Evolutionary conservation across 176 grass and related monocot species (phyloP), one percentile per base, ranked within the genome.

Genomic region (Bonia amplexicaulis): DNA sequence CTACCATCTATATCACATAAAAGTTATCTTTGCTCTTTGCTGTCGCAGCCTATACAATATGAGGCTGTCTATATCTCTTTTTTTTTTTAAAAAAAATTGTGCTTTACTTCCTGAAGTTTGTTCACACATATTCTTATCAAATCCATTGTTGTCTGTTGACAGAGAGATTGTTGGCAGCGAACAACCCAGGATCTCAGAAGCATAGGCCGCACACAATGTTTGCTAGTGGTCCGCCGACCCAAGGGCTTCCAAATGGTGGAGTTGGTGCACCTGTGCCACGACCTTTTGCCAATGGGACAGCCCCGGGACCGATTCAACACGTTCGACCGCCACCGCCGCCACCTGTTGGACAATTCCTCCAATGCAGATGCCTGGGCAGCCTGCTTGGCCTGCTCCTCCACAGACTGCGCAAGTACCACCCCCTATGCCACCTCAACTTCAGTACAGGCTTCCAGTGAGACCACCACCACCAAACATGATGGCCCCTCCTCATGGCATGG

Each of bases 191-290:
- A 87, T 68, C 83, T 39, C 88, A 92, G 69, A 99, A 90, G 88
- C 92, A 96, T 77, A 86, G 91, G 22, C 90, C 96, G 6, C 93
- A 96, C 80, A 99, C 93, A 14, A 69, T 96, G 85, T 99, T 99
- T 84, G 93, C 93, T 37, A 99, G 93, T 77, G 97, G 91, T 25
- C 97, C 90, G 0, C 93, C 97, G 17, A 84, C 86, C 61, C 92
- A 87, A 52, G 88, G 85, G 23, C 82, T 85, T 69, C 45, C 81
- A 39, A 95, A 87, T 69, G 86, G 93, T 33, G 73, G 72, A 45
- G 60, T 84, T 80, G 74, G 79, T 70, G 65, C 71, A 16, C 79
- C 88, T 57, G 81, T 93, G 69, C 91, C 96, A 2, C 81, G 88
- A 9, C 90, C 91, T 66, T 99, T 88, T 67, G 64, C 73, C 85